A percentile compares a stretch with the other conserved stretches of the same genome.
Conservation (phyloP, 1,284 basidiomycete genomes). For the Heterobasidion parviporum region DNA sequence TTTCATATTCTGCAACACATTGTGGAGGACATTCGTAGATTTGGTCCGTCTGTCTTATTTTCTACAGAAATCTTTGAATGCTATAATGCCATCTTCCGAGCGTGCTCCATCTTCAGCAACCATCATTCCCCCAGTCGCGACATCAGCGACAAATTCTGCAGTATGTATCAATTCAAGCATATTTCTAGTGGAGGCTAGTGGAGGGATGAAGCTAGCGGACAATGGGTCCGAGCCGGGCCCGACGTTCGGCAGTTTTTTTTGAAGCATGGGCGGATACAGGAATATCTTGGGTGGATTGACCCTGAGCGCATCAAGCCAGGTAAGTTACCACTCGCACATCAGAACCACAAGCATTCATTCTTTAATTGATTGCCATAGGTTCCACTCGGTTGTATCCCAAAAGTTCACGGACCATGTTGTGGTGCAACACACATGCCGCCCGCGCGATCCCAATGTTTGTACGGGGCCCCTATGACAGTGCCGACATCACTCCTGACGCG, state of each 20-base stretch:
- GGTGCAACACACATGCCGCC: too few relatives aligned
- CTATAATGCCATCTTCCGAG: conserved; percentile 29
- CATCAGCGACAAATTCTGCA: conserved; percentile 22
- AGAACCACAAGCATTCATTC: too few relatives aligned
- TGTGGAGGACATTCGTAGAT: conserved; percentile 18
- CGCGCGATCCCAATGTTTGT: too few relatives aligned
- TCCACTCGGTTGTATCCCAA: too few relatives aligned
- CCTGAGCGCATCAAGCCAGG: neutral
- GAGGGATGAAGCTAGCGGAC: conserved; percentile 1
- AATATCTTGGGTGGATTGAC: conserved; percentile 12
- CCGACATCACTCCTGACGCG: too few relatives aligned
- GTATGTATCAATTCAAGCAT: conserved; percentile 27
- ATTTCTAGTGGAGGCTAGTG: conserved; percentile 23
- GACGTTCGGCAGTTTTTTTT: conserved; percentile 7
- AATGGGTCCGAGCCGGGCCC: conserved; percentile 6
- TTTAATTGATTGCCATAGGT: too few relatives aligned
- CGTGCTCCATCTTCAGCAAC: conserved; percentile 25
- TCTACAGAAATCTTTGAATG: conserved; percentile 29
- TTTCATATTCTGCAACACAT: conserved; percentile 25
- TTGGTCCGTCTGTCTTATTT: conserved; percentile 24
- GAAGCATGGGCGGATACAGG: conserved; percentile 10
- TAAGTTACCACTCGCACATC: neutral
- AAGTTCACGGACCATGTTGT: too few relatives aligned
- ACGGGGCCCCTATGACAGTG: too few relatives aligned
- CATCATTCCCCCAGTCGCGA: conserved; percentile 28